Conservation (phyloP, 371 early-diverging fungal genomes). For the Batkoa obscura region DNA sequence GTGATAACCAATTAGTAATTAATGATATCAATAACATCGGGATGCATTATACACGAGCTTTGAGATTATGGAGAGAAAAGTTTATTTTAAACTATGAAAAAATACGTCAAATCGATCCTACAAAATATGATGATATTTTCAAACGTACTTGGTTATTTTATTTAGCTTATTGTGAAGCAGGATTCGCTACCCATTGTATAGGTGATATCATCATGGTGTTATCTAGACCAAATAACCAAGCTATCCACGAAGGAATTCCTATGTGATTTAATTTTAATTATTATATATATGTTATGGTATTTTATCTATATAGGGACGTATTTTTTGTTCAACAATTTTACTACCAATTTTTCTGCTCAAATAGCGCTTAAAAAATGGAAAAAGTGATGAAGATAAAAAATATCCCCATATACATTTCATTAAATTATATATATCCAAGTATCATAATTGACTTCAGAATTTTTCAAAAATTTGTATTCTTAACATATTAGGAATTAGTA, state of each 20-base stretch:
- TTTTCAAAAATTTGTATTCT: too few species aligned
- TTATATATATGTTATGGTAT: too few species aligned
- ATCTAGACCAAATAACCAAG: constrained; percentile 7
- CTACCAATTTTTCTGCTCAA: too few species aligned
- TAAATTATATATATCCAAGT: too few species aligned
- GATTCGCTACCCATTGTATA: constrained; percentile 36
- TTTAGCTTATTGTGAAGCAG: constrained; percentile 56
- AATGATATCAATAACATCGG: constrained; percentile 34
- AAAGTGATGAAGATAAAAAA: too few species aligned
- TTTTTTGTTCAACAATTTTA: too few species aligned
- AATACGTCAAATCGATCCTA: neutral
- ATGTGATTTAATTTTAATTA: too few species aligned
- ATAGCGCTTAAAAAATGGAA: too few species aligned
- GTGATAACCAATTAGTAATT: constrained; percentile 25
- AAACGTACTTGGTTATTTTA: constrained; percentile 31
- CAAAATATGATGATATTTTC: constrained; percentile 20
- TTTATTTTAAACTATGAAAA: constrained; percentile 12
- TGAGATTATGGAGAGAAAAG: constrained; percentile 35
- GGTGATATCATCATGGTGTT: constrained; percentile 15
- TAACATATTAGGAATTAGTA: too few species aligned
- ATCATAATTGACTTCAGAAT: too few species aligned
- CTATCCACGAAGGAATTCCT: neutral
- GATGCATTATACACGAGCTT: constrained; percentile 41
- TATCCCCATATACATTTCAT: too few species aligned
- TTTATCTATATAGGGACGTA: too few species aligned